Conservation (phyloP, 2,329 filamentous ascomycete genomes). For the Grosmannia huntii region DNA sequence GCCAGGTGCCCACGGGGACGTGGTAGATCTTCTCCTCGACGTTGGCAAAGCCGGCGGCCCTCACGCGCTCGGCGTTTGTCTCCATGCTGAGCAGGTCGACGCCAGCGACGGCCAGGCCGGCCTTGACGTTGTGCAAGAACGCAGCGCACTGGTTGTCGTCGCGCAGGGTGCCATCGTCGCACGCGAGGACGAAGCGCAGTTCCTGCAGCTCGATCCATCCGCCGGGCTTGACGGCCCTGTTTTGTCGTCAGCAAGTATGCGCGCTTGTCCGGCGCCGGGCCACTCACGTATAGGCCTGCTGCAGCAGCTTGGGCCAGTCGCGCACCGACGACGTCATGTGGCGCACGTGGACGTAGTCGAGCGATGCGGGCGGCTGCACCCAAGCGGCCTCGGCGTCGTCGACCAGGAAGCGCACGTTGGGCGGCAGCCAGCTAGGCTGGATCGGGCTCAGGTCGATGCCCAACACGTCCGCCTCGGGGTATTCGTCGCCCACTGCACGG, state of each 20-base stretch:
- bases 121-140: not conserved
- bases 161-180: conserved; percentile 18
- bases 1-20: too few relatives aligned
- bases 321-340: conserved; percentile 39
- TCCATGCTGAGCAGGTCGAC: conserved; percentile 14
- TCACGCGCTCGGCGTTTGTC: conserved; percentile 17
- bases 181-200: conserved; percentile 10
- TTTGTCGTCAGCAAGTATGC: too few relatives aligned
- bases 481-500: conserved; percentile 4
- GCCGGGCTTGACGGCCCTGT: conserved; percentile 22
- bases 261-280: too few relatives aligned
- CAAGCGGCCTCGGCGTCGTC: conserved; percentile 33
- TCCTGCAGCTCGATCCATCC: conserved; percentile 28
- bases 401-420: conserved; percentile 11
- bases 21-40: conserved; percentile 7
- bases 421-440: conserved; percentile 32
- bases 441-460: conserved; percentile 32
- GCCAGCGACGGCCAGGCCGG: conserved; percentile 12
- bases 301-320: conserved; percentile 29
- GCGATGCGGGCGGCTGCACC: too few relatives aligned
- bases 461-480: conserved; percentile 26
- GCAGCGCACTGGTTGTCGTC: conserved; percentile 9
- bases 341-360: conserved; percentile 46
- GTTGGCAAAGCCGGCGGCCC: conserved; percentile 21
- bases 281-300: too few relatives aligned